Conservation (phyloP, 805 yeast genomes). For the Candida dajiaensis region DNA sequence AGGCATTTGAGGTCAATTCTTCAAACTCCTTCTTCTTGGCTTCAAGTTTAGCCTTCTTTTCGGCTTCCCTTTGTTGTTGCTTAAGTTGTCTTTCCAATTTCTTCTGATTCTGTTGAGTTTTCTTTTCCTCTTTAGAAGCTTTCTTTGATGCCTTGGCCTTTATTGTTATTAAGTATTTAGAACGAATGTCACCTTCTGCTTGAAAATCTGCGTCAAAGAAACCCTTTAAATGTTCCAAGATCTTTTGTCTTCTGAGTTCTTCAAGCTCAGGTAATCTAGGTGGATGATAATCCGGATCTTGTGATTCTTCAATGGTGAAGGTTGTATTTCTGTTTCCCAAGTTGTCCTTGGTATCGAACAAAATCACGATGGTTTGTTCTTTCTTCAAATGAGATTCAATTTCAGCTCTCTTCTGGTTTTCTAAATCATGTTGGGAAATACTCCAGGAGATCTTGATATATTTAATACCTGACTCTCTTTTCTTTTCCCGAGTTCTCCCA, state of each 20-base stretch:
- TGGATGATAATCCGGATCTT: constrained; percentile 9
- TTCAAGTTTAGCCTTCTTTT: constrained; percentile 17
- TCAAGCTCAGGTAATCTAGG: constrained; percentile 27
- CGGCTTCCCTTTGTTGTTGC: constrained; percentile 19
- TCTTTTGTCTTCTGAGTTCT: constrained; percentile 26
- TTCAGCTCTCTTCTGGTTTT: constrained; percentile 47
- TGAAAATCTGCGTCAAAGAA: constrained; percentile 23
- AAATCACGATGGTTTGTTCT: constrained; percentile 33
- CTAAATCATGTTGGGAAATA: constrained; percentile 46
- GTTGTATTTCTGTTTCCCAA: constrained; percentile 4
- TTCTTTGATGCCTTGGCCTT: constrained; percentile 19
- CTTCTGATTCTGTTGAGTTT: constrained; percentile 11
- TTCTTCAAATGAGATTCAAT: constrained; percentile 38
- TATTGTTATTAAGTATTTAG: constrained; percentile 23
- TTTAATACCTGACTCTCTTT: constrained; percentile 33
- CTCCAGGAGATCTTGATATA: constrained; percentile 50
- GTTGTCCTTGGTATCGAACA: constrained; percentile 34
- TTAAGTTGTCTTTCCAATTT: constrained; percentile 19
- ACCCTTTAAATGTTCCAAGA: constrained; percentile 25
- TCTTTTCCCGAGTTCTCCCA: constrained; percentile 23
- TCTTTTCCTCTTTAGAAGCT: constrained; percentile 8
- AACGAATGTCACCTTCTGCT: constrained; percentile 25
- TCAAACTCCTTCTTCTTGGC: constrained; percentile 13
- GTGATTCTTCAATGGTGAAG: constrained; percentile 9
- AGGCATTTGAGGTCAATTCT: constrained; percentile 4